Base-by-base conservation (phyloP, 2,329 filamentous ascomycete species). In the Neonectria sp. region DNA sequence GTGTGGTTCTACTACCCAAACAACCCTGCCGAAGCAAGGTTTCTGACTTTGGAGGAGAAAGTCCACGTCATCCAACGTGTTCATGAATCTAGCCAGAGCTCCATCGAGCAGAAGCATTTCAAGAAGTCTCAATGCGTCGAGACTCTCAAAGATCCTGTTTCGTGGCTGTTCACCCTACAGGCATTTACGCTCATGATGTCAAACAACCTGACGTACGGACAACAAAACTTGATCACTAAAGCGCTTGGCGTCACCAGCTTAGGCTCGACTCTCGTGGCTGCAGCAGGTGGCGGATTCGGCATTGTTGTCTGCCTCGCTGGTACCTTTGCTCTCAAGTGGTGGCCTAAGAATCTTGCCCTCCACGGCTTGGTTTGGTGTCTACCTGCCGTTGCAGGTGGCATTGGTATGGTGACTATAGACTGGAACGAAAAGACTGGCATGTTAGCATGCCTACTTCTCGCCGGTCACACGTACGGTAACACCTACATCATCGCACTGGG, bases 31-130 rank as follows among this genome's bases (percentile, higher is more conserved):
- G 80, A 81, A 49, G 79, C 82, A 2, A 71, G 71, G 1, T 82
- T 82, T 33, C 77, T 84, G 62, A 79, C 79, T 0, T 68, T 80
- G 2, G 81, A 85, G 51, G 83, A 84, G 53, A 79, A 78, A 6
- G 79, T 81, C 3, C 82, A 84, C 51, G 79, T 80, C 1, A 77
- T 81, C 17, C 71, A 68, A 2, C 73, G 78, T 1, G 77, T 81
- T 0, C 79, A 81, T 43, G 69, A 71, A 15, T 75, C 79, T 1
- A 75, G 72, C 17, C 78, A 79, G 58, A 80, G 79, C 35, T 79
- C 78, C 4, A 82, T 82, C 46, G 80, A 82, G 63, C 77, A 81
- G 51, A 82, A 80, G 58, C 76, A 75, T 24, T 81, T 81, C 62
- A 79, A 80, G 64, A 71, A 69, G 46, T 67, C 71, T 29, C 77